phyloP scores from a whole-genome alignment of 306 rosid genomes.

The Prunus padus region DNA sequence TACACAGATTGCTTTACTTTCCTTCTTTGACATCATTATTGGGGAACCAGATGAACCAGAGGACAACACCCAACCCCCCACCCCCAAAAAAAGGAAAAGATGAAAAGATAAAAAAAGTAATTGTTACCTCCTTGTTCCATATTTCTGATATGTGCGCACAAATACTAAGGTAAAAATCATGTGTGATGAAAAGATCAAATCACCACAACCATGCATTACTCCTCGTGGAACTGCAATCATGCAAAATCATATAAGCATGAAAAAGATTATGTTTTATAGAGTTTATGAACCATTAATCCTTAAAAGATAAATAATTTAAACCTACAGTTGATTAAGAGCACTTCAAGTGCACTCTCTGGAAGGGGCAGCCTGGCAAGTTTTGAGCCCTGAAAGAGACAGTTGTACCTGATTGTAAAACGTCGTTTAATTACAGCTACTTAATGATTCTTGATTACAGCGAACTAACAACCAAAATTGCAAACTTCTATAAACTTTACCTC shows the following conservation, averaged over 20 bases:
- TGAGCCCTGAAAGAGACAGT: conserved; percentile 52
- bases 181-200: conserved; percentile 56
- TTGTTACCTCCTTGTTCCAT: conserved; percentile 44
- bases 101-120: not conserved
- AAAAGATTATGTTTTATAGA: not conserved
- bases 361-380: conserved; percentile 43
- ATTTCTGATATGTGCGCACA: conserved; percentile 48
- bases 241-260: conserved; percentile 23
- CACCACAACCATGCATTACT: conserved; percentile 47
- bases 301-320: not conserved
- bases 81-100: not conserved
- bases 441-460: conserved; percentile 9
- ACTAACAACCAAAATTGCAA: not conserved
- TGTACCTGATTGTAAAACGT: conserved; percentile 28
- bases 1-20: not conserved
- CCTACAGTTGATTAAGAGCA: conserved; percentile 42
- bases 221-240: conserved; percentile 48
- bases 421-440: conserved; percentile 8
- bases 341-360: conserved; percentile 46
- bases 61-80: too few species aligned
- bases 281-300: not conserved
- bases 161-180: conserved; percentile 55
- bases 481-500: conserved; percentile 42
- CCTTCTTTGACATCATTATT: not conserved
- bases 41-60: too few species aligned